Evolutionary conservation across 495 filamentous ascomycete genomes (phyloP), one percentile per base, ranked within the genome.

Genomic region (Astrothelium macrocarpum): DNA sequence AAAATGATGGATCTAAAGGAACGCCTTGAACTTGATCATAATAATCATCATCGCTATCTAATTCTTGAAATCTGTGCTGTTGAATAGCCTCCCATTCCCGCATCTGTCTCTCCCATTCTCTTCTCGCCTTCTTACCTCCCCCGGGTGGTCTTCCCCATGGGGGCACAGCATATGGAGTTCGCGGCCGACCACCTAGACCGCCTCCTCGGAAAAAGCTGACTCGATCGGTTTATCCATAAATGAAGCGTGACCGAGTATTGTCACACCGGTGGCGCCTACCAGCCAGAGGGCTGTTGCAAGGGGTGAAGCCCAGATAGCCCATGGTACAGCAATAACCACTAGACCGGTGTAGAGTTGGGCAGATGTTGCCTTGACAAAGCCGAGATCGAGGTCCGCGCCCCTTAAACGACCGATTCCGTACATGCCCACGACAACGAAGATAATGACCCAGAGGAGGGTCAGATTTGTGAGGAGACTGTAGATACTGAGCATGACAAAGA

Each of bases 171-270:
- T 90, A 85, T 87, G 91, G 91, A 96, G 90, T 84, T 95, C 90
- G 91, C 91, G 91, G 91, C 89, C 92, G 91, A 96, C 91, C 91
- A 92, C 84, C 86, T 97, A 97, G 90, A 97, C 92, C 92, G 91
- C 94, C 93, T 97, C 95, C 94, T 96, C 94, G 84, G 95, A 98
- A 97, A 98, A 98, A 98, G 93, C 91, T 91, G 93, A 92, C 85
- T 97, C 94, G 81, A 97, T 96, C 42, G 93, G 93, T 82, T 96
- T 96, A 78, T 98, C 94, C 87, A 98, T 86, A 72, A 98, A 85
- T 60, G 90, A 82, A 69, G 94, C 94, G 79, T 98, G 94, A 77
- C 95, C 95, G 66, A 97, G 79, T 65, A 97, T 91, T 73, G 84
- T 87, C 74, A 96, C 89, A 69, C 89, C 93, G 66, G 85, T 89